These are phyloP conservation scores for Hortaea werneckii DNA, from an alignment of 2,329 filamentous ascomycete genomes.

Conservation along the genomic window DNA sequence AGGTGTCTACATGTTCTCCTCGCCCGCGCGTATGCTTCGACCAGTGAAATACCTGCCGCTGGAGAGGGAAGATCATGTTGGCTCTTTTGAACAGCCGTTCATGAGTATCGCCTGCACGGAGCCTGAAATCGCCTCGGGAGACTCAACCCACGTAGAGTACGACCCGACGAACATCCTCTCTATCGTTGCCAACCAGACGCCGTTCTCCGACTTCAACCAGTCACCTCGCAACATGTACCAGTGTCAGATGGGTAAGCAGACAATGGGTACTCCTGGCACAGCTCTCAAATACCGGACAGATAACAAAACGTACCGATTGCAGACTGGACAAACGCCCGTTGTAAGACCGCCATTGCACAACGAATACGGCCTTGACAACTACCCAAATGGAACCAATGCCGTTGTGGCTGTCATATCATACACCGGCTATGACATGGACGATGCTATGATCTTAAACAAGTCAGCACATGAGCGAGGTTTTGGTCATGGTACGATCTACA, in stretches of 20 bases:
- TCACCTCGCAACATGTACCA: constrained; percentile 98
- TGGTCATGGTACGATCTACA: constrained; percentile 92
- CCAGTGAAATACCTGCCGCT: constrained; percentile 87
- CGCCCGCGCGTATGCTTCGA: constrained; percentile 75
- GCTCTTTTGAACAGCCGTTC: constrained; percentile 91
- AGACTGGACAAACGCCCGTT: constrained; percentile 91
- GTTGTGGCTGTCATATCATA: constrained; percentile 97
- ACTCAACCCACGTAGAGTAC: constrained; percentile 88
- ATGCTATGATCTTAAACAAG: constrained; percentile 99
- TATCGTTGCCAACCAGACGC: constrained; percentile 96
- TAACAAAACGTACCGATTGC: constrained; percentile 91
- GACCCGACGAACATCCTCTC: constrained; percentile 94
- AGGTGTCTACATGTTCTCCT: constrained; percentile 85
- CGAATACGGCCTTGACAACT: constrained; percentile 93
- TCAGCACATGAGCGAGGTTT: constrained; percentile 93
- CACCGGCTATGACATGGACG: constrained; percentile 99
- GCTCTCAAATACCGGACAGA: constrained; percentile 80
- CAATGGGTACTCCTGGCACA: constrained; percentile 92
- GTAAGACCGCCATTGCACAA: constrained; percentile 90
- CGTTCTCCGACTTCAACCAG: constrained; percentile 98
- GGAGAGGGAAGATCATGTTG: constrained; percentile 77
- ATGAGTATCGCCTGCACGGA: constrained; percentile 96
- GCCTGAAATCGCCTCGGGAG: constrained; percentile 73
- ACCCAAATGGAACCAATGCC: constrained; percentile 90
- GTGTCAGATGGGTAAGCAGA: constrained; percentile 99